Evolutionary conservation across 805 yeast genomes (phyloP).

Genomic region (Yarrowia porcina): DNA sequence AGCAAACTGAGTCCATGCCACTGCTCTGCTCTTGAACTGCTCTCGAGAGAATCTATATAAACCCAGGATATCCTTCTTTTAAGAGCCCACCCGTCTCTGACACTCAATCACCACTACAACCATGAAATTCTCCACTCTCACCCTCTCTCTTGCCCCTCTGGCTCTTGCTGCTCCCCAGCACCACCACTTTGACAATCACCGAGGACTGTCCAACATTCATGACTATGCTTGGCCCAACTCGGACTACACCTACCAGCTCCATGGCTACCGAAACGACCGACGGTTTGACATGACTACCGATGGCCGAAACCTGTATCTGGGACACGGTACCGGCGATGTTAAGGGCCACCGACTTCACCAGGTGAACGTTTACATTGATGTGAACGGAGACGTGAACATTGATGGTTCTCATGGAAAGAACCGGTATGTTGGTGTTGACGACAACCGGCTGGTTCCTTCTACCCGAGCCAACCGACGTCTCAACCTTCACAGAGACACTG

Average conservation of each 20-base stretch:
- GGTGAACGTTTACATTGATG: neutral
- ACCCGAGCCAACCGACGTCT: neutral
- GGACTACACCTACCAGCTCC: slow-evolving; percentile 10
- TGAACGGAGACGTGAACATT: slow-evolving; percentile 4
- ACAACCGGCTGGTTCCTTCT: neutral
- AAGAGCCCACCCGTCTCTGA: neutral
- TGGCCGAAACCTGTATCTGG: slow-evolving; percentile 1
- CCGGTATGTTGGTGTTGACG: neutral
- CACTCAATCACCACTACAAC: neutral
- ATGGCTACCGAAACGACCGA: neutral
- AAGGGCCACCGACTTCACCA: neutral
- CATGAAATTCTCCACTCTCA: neutral
- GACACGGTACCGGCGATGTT: neutral
- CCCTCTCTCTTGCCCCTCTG: neutral
- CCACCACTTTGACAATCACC: neutral
- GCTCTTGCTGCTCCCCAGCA: neutral
- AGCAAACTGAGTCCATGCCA: too few relatives aligned
- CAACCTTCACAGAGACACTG: neutral
- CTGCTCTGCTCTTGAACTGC: too few relatives aligned
- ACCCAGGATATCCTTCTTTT: neutral
- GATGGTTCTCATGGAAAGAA: neutral
- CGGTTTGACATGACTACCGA: slow-evolving; percentile 2
- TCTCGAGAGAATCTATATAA: neutral
- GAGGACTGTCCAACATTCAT: neutral
- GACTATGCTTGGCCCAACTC: slow-evolving; percentile 4